Base-by-base conservation (phyloP, 805 yeast species). In the Metschnikowia aberdeeniae region DNA sequence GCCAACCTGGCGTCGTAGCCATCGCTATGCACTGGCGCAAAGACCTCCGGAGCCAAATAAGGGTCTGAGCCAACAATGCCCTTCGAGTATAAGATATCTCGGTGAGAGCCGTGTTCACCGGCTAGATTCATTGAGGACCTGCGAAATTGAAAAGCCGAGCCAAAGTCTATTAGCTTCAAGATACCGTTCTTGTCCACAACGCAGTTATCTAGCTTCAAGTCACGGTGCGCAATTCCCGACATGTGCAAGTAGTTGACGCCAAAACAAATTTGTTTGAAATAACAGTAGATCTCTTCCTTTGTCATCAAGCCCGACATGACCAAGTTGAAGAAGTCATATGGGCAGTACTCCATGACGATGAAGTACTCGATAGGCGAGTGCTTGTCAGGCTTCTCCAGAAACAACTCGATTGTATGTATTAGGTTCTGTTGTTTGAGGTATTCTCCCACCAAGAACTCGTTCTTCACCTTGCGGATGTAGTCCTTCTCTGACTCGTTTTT, bases 1-100 rank as follows among this genome's bases (percentile, higher is more conserved):
- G 83, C 88, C 5, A 84, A 82, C 42, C 93, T 78, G 14, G 97
- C 93, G 62, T 92, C 97, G 63, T 92, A 92, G 2, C 74, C 75
- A 19, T 53, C 49, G 22, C 59, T 61, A 19, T 57, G 43, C 12
- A 24, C 40, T 4, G 64, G 66, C 42, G 59, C 62, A 45, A 92
- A 74, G 35, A 92, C 90, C 63, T 92, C 99, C 0, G 98, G 98
- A 0, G 97, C 93, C 50, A 92, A 68, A 60, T 92, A 92, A 2
- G 99, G 98, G 64, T 92, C 99, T 1, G 95, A 86, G 12, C 99
- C 99, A 10, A 92, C 95, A 19, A 92, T 78, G 12, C 98, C 98
- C 34, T 78, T 75, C 0, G 96, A 89, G 47, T 75, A 70, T 3
- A 61, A 51, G 13, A 85, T 80, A 19, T 80, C 75, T 44, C 74